Conservation (phyloP, 1,284 basidiomycete species). For the Phlebopus sp. region DNA sequence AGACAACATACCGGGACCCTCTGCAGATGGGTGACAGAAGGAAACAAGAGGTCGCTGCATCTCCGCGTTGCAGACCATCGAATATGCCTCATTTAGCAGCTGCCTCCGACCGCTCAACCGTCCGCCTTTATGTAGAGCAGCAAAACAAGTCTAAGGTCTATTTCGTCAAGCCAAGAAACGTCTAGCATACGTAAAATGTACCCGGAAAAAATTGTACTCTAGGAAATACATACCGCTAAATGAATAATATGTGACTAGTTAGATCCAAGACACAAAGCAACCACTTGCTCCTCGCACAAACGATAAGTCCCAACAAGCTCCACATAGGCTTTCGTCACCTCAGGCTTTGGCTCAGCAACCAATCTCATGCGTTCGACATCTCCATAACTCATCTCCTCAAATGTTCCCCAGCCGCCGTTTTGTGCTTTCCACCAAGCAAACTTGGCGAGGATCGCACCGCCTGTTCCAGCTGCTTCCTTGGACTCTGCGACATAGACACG, state of each 20-base stretch:
- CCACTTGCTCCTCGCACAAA: constrained; percentile 46
- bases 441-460: constrained; percentile 66
- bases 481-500: constrained; percentile 66
- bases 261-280: constrained; percentile 14
- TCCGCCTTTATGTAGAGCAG: too few species aligned
- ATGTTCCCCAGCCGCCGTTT: constrained; percentile 45
- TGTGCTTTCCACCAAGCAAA: constrained; percentile 64
- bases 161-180: too few species aligned
- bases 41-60: constrained; percentile 3
- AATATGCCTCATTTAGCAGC: constrained; percentile 15
- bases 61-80: constrained; percentile 2
- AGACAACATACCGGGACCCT: background rate
- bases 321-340: constrained; percentile 41
- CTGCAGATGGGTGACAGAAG: background rate
- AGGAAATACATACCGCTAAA: too few species aligned
- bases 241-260: too few species aligned
- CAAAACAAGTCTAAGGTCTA: too few species aligned
- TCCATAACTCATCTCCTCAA: constrained; percentile 60
- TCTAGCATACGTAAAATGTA: constrained; percentile 5
- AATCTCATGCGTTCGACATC: constrained; percentile 48
- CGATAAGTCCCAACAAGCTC: constrained; percentile 42
- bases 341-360: constrained; percentile 55
- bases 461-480: constrained; percentile 69
- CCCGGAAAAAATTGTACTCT: background rate
- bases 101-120: too few species aligned